These are phyloP conservation scores for Protomyces inundatus DNA, from an alignment of 1,139 yeast genomes.

Conservation along the genomic window DNA sequence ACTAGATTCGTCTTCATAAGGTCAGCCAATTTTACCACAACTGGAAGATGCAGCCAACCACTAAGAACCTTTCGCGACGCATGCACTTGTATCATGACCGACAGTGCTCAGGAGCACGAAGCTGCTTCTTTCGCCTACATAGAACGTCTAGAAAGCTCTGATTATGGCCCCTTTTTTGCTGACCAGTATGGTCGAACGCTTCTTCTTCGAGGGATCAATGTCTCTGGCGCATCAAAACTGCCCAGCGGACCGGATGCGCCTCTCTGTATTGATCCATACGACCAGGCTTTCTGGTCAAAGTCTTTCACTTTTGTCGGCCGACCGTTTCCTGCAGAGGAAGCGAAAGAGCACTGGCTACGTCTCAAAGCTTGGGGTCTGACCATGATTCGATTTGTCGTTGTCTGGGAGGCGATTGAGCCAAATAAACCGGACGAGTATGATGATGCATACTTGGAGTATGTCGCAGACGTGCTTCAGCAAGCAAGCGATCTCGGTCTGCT, in stretches of 20 bases:
- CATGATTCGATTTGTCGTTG: slow-evolving; percentile 64
- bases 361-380: slow-evolving; percentile 79
- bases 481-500: slow-evolving; percentile 63
- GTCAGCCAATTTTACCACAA: background rate
- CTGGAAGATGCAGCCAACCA: background rate
- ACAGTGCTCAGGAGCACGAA: background rate
- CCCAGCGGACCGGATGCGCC: slow-evolving; percentile 1
- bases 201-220: slow-evolving; percentile 20
- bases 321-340: slow-evolving; percentile 72
- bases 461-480: slow-evolving; percentile 55
- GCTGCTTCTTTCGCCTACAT: background rate
- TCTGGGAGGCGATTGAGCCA: slow-evolving; percentile 94
- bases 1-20: no score
- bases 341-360: slow-evolving; percentile 59
- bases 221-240: slow-evolving; percentile 18
- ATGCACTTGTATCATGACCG: background rate
- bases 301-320: slow-evolving; percentile 71
- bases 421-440: slow-evolving; percentile 81
- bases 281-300: slow-evolving; percentile 55
- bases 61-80: no score
- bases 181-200: slow-evolving; percentile 18
- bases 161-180: slow-evolving; percentile 1
- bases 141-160: background rate
- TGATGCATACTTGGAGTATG: slow-evolving; percentile 65
- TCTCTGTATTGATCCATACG: background rate